phyloP scores from a whole-genome alignment of 2,329 filamentous ascomycete genomes.

The Fusarium algeriense region DNA sequence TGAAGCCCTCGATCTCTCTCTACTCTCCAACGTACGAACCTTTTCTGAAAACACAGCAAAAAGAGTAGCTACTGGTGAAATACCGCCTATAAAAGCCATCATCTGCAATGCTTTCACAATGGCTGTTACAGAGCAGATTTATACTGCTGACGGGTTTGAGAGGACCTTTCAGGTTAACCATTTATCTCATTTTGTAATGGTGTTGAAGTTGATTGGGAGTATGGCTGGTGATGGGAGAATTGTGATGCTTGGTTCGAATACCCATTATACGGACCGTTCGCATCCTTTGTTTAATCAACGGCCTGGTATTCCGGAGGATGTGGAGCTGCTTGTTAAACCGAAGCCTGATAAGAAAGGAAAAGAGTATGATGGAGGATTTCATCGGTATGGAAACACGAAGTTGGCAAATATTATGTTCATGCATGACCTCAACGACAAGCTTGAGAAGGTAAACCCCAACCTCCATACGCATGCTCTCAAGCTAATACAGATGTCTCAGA shows the following conservation, averaged over 20 bases:
- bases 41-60: conserved; percentile 21
- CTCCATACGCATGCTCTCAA: accelerated
- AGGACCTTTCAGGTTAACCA: conserved; percentile 40
- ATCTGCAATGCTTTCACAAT: conserved; percentile 40
- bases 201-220: conserved; percentile 35
- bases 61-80: not conserved
- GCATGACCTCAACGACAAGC: conserved; percentile 38
- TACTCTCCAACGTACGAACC: not conserved
- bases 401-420: conserved; percentile 45
- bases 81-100: conserved; percentile 35
- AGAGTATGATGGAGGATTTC: conserved; percentile 40
- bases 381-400: conserved; percentile 41
- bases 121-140: conserved; percentile 19
- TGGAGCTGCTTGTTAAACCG: conserved; percentile 17
- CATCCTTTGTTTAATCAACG: conserved; percentile 30
- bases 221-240: conserved; percentile 29
- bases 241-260: conserved; percentile 30
- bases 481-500: conserved; percentile 7
- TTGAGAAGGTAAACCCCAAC: conserved; percentile 8
- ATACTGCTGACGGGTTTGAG: conserved; percentile 33
- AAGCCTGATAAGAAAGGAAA: conserved; percentile 6
- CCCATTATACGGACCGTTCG: conserved; percentile 26
- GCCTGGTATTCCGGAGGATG: conserved; percentile 21
- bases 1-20: conserved; percentile 32
- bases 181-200: conserved; percentile 38